Conservation (phyloP, 495 filamentous ascomycete species). For the Pyrenula massariospora region DNA sequence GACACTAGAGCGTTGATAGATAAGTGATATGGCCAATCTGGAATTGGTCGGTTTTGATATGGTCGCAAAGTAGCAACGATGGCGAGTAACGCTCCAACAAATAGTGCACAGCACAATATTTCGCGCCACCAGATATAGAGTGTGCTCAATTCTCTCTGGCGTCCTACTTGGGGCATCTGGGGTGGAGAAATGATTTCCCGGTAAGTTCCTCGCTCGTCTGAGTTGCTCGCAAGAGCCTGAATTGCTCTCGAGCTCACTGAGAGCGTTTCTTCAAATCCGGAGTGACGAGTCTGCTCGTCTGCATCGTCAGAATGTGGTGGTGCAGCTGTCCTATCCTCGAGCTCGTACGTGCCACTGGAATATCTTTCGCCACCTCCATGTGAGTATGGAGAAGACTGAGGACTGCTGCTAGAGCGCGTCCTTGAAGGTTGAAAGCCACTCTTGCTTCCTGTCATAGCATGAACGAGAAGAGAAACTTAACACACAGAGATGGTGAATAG, state of each 20-base stretch:
- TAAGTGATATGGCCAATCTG: slow-evolving; percentile 33
- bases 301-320: not conserved
- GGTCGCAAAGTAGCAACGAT: slow-evolving; percentile 22
- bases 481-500: no score
- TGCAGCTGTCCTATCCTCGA: not conserved
- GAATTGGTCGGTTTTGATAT: slow-evolving; percentile 27
- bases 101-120: slow-evolving; percentile 14
- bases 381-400: no score
- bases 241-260: not conserved
- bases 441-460: no score
- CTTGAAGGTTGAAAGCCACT: no score
- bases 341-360: no score
- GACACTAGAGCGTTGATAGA: slow-evolving; percentile 36
- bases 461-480: no score
- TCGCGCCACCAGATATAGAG: slow-evolving; percentile 13
- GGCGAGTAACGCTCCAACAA: slow-evolving; percentile 11
- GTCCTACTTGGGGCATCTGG: not conserved
- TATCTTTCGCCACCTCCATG: no score
- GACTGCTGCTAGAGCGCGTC: no score
- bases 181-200: not conserved
- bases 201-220: not conserved
- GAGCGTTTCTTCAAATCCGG: not conserved
- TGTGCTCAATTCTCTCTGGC: not conserved
- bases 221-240: not conserved
- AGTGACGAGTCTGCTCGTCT: not conserved